Evolutionary conservation across 805 yeast species (phyloP).

Genomic region (Middelhovenomyces tepae): DNA sequence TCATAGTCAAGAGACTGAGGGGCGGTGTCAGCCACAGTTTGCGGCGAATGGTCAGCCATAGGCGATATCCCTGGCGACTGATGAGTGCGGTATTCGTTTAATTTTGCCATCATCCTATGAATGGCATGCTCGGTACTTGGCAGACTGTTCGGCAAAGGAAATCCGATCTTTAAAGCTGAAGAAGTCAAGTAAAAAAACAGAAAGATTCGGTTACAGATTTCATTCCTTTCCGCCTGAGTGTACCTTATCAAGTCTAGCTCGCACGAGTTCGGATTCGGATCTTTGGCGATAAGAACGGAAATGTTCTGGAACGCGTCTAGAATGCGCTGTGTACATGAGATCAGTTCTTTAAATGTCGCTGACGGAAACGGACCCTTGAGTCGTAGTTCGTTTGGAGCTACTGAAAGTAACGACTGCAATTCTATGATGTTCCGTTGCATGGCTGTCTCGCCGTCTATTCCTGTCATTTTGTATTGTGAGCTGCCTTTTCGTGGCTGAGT

Average conservation of each 20-base stretch:
- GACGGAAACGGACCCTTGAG: slow-evolving; percentile 65
- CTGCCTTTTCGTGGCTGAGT: slow-evolving; percentile 4
- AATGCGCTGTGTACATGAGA: slow-evolving; percentile 52
- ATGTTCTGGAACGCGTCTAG: slow-evolving; percentile 70
- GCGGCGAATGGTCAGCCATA: too few species aligned
- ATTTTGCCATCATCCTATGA: slow-evolving; percentile 56
- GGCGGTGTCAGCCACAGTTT: neutral
- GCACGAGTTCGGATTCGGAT: slow-evolving; percentile 41
- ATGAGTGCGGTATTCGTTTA: slow-evolving; percentile 47
- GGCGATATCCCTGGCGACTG: too few species aligned
- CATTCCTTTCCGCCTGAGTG: slow-evolving; percentile 45
- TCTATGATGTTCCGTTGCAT: slow-evolving; percentile 50
- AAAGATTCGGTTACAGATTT: slow-evolving; percentile 64
- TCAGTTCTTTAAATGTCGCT: slow-evolving; percentile 39
- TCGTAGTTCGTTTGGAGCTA: slow-evolving; percentile 69
- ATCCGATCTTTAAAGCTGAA: slow-evolving; percentile 63
- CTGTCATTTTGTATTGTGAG: slow-evolving; percentile 10
- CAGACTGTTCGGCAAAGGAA: slow-evolving; percentile 69
- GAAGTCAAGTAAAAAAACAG: slow-evolving; percentile 57
- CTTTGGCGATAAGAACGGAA: slow-evolving; percentile 57
- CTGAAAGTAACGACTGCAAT: slow-evolving; percentile 49
- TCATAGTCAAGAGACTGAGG: slow-evolving; percentile 26
- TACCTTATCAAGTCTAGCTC: slow-evolving; percentile 50
- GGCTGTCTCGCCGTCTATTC: slow-evolving; percentile 29
- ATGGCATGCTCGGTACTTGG: slow-evolving; percentile 71